Base-by-base conservation (phyloP, 2,329 filamentous ascomycete genomes). In the Colletotrichum trifolii region DNA sequence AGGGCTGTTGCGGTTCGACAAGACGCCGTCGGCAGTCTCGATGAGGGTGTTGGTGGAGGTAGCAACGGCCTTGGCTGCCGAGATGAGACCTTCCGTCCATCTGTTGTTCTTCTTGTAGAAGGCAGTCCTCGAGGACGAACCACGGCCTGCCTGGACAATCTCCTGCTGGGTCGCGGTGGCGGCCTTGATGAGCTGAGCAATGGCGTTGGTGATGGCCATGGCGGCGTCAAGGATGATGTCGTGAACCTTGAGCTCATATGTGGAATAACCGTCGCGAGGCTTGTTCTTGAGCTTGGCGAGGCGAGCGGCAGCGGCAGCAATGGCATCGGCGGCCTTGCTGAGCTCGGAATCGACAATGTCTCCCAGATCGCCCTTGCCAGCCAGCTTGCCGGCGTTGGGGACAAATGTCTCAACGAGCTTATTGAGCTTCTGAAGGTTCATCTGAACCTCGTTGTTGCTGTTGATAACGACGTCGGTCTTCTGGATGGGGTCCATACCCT, bases 81-180 rank as follows among this genome's bases (percentile, higher is more conserved):
- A 97, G 75, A 99, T 97, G 66, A 99, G 88, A 52, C 96, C 96
- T 75, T 99, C 96, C 0, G 96, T 99, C 96, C 96, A 99, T 56
- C 96, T 89, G 81, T 98, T 99, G 86, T 99, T 97, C 84, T 98
- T 98, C 87, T 98, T 98, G 89, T 99, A 99, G 79, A 99, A 99
- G 33, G 94, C 94, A 2, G 94, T 96, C 63, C 90, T 88, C 48
- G 93, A 96, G 55, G 92, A 93, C 34, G 90, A 91, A 40, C 96
- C 96, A 17, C 92, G 90, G 8, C 96, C 96, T 68, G 97, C 93
- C 69, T 94, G 90, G 47, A 99, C 96, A 74, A 99, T 99, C 81
- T 99, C 96, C 76, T 97, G 90, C 77, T 99, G 96, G 2, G 95
- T 96, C 15, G 87, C 89, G 0, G 95, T 96, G 7, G 96, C 96